Evolutionary conservation across 331 rosid genomes (phyloP), one percentile per base, ranked within the genome.

Genomic region (Rosa hybrid): DNA sequence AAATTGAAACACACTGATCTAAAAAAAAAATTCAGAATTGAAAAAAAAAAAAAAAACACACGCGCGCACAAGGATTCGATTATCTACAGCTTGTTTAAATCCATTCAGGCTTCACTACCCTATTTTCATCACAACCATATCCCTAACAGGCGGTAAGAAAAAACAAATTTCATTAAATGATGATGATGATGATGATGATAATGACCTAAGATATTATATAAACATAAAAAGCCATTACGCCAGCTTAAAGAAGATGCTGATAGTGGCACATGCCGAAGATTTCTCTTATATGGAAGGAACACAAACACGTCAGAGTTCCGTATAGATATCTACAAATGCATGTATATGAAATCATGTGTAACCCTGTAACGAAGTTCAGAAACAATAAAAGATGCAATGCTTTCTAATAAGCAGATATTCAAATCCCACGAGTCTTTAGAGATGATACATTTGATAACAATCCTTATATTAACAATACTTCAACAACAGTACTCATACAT

Each of bases 401-500:
- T 20, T 77, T 50, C 17, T 2, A 13, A 38, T 3, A 68, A 68
- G 42, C 42, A 41, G 8, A 51, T 14, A 51, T 39, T 51, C 27
- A 21, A 20, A 65, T 27, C 44, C 60, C 80, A 63, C 13, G 20
- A 64, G n/a, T 25, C 49, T 12, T 64, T 30, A 34, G 10, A 71
- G 51, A 77, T 27, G 46, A 57, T 30, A 77, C 49, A 45, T 39
- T 12, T 11, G 39, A 50, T 23, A 21, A 18, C 41, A 73, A 27
- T 50, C 34, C 39, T 54, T 65, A 48, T 38, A 21, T 65, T 41
- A 3, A 71, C 16, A 82, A 34, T 65, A 63, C 68, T 57, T 23
- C 49, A 50, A 45, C 11, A 76, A 41, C 78, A 75, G 11, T 51
- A 65, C 38, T 60, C 80, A 77, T 77, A 57, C 60, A 77, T 54